phyloP scores from a whole-genome alignment of 164 flowering plant species.

The Aristolochia fimbriata region DNA sequence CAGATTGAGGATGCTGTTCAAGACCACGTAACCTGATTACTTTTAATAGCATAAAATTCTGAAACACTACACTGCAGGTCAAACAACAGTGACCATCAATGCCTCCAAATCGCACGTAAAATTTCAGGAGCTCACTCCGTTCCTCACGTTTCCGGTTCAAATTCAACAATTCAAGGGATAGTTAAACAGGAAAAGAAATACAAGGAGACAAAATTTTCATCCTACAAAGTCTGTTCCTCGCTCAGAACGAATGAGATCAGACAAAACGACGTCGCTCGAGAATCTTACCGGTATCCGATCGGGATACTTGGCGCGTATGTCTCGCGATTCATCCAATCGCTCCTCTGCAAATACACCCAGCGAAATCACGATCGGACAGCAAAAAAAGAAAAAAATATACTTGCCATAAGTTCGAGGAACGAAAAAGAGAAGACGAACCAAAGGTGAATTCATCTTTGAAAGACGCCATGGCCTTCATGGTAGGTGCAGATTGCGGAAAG shows the following conservation, averaged over 20 bases:
- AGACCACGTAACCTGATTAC: no score
- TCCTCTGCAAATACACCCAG: constrained; percentile 5
- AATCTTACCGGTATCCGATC: constrained; percentile 12
- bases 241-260: neutral
- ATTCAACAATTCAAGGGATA: neutral
- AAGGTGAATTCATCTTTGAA: constrained; percentile 58
- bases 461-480: constrained; percentile 9
- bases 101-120: no score
- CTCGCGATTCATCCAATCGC: constrained; percentile 9
- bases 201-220: neutral
- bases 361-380: neutral
- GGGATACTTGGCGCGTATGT: constrained; percentile 9
- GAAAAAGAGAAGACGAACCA: constrained; percentile 28
- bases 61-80: no score
- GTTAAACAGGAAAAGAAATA: neutral
- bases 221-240: neutral
- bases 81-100: no score
- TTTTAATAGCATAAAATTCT: no score
- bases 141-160: neutral
- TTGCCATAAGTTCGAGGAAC: neutral
- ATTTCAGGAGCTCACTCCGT: neutral
- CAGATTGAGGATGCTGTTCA: no score
- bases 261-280: neutral
- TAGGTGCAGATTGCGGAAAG: neutral
- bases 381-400: neutral